phyloP scores from a whole-genome alignment of 2,329 filamentous ascomycete species.

The Cladophialophora immunda region DNA sequence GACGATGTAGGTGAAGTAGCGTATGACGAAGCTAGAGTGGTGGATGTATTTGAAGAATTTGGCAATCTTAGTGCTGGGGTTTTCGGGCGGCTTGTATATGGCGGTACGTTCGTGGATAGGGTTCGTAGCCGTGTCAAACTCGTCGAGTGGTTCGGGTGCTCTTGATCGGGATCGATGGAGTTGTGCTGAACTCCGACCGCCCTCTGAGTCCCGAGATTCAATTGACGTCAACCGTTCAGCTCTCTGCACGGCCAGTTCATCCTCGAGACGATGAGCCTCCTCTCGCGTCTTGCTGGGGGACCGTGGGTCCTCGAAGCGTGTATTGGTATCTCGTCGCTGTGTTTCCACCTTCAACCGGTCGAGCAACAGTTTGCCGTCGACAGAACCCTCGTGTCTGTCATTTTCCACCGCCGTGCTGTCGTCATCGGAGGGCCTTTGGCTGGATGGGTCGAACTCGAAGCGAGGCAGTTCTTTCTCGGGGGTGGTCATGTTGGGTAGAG shows the following conservation, averaged over 20 bases:
- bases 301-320: conserved; percentile 43
- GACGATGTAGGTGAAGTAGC: conserved; percentile 76
- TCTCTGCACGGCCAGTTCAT: conserved; percentile 71
- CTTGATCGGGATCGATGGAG: conserved; percentile 63
- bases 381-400: conserved; percentile 45
- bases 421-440: conserved; percentile 39
- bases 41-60: conserved; percentile 72
- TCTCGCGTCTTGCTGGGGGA: conserved; percentile 68
- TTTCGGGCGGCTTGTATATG: conserved; percentile 70
- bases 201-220: conserved; percentile 38
- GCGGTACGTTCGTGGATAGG: conserved; percentile 73
- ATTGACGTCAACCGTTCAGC: conserved; percentile 68
- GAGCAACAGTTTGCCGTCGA: conserved; percentile 42
- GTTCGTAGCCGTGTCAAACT: conserved; percentile 73
- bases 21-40: conserved; percentile 70
- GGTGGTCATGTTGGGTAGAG: conserved; percentile 45
- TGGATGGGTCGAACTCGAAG: conserved; percentile 41
- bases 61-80: conserved; percentile 68
- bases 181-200: conserved; percentile 50
- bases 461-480: conserved; percentile 45
- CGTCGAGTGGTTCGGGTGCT: conserved; percentile 67
- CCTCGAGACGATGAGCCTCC: conserved; percentile 68
- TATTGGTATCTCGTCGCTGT: conserved; percentile 44
- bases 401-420: conserved; percentile 42
- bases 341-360: conserved; percentile 61